A percentile compares a stretch with the other conserved stretches of the same genome.
These are phyloP conservation scores for Setomelanomma holmii DNA, from an alignment of 2,329 filamentous ascomycete species.

Conservation along the genomic window DNA sequence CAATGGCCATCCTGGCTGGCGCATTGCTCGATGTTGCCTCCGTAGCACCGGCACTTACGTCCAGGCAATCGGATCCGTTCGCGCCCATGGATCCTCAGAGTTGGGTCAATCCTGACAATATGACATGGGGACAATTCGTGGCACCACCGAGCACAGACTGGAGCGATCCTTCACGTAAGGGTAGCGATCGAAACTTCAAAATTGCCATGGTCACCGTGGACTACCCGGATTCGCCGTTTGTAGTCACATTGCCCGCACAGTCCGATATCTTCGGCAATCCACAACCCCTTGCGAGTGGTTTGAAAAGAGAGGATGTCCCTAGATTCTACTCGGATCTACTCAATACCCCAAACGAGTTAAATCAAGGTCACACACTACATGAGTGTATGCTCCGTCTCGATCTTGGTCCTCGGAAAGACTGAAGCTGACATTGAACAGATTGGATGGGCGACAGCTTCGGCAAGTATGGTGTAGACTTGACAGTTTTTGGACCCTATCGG, in stretches of 20 bases:
- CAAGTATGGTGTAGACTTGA: constrained; percentile 61
- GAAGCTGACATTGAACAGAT: constrained; percentile 28
- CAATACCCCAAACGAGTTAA: constrained; percentile 59
- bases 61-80: constrained; percentile 52
- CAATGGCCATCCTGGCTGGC: constrained; percentile 21
- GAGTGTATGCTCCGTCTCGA: constrained; percentile 45
- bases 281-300: constrained; percentile 51
- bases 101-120: constrained; percentile 61
- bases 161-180: constrained; percentile 54
- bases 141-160: constrained; percentile 58
- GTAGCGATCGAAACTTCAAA: constrained; percentile 61
- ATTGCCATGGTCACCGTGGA: constrained; percentile 63
- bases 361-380: constrained; percentile 61
- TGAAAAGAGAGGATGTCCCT: constrained; percentile 57
- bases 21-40: constrained; percentile 23
- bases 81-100: constrained; percentile 59
- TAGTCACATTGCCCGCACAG: constrained; percentile 54
- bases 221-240: constrained; percentile 59
- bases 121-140: constrained; percentile 57
- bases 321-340: constrained; percentile 60
- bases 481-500: constrained; percentile 60
- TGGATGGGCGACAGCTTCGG: constrained; percentile 65
- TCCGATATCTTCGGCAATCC: constrained; percentile 62
- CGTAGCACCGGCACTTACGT: constrained; percentile 24
- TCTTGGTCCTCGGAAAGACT: not conserved